A percentile compares a stretch with the other conserved stretches of the same genome.
phyloP scores from a whole-genome alignment of 768 basidiomycete genomes.

The Sistotremastrum niveocremeum region DNA sequence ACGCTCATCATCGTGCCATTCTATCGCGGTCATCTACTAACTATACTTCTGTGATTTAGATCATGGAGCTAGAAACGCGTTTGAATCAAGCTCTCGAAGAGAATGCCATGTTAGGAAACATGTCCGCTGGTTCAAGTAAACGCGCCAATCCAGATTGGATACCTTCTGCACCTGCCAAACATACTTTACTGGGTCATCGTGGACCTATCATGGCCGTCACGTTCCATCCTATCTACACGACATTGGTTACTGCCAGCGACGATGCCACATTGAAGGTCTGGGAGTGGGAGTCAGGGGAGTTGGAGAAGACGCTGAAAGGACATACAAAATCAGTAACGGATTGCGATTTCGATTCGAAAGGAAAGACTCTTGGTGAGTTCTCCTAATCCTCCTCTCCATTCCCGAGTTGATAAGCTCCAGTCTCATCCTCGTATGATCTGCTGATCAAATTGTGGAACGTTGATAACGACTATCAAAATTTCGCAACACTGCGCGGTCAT shows the following conservation, averaged over 20 bases:
- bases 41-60: slow-evolving; percentile 30
- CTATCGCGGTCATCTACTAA: not conserved
- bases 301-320: slow-evolving; percentile 82
- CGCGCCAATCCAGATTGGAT: slow-evolving; percentile 64
- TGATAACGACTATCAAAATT: slow-evolving; percentile 80
- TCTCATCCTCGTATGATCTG: slow-evolving; percentile 73
- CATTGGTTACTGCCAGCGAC: slow-evolving; percentile 76
- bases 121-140: slow-evolving; percentile 17
- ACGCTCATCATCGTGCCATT: slow-evolving; percentile 4
- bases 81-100: slow-evolving; percentile 70
- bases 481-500: slow-evolving; percentile 76
- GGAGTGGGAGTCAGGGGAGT: slow-evolving; percentile 95
- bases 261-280: slow-evolving; percentile 87
- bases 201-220: slow-evolving; percentile 64
- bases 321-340: slow-evolving; percentile 85
- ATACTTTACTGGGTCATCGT: slow-evolving; percentile 64
- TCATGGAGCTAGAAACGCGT: slow-evolving; percentile 87
- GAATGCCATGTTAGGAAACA: slow-evolving; percentile 37
- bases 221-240: slow-evolving; percentile 77
- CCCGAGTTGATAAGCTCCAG: slow-evolving; percentile 15
- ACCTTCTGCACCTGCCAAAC: slow-evolving; percentile 72
- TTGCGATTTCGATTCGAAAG: slow-evolving; percentile 80
- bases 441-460: slow-evolving; percentile 91
- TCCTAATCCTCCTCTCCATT: not conserved
- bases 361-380: slow-evolving; percentile 57